These are phyloP conservation scores for Mycena crocata DNA, from an alignment of 768 basidiomycete species.

Conservation along the genomic window DNA sequence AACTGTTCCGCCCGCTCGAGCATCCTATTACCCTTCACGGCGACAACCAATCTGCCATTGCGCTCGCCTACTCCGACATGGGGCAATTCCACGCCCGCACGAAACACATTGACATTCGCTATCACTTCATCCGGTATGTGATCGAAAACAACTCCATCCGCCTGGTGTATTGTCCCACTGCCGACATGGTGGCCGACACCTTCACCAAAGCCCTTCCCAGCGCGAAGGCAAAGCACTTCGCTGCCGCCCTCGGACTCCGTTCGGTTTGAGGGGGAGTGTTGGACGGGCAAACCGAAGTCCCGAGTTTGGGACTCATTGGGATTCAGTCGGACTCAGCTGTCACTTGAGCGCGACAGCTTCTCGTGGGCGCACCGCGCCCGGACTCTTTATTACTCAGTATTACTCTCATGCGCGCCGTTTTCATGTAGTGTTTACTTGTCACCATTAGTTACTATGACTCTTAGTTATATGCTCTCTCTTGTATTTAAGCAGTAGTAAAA, in stretches of 20 bases:
- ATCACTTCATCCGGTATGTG: background rate
- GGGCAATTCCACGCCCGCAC: background rate
- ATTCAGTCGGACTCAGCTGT: no score
- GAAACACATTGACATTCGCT: conserved; percentile 4
- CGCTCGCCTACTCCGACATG: background rate
- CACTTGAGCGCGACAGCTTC: no score
- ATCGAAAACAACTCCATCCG: background rate
- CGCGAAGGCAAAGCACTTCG: background rate
- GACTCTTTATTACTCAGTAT: no score
- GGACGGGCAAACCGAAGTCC: background rate
- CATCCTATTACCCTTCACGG: background rate
- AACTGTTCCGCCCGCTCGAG: background rate
- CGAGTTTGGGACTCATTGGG: no score
- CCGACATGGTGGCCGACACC: background rate
- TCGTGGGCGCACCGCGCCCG: no score
- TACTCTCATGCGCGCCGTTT: no score
- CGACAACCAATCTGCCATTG: background rate
- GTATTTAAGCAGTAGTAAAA: no score
- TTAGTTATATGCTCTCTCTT: no score
- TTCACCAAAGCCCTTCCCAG: background rate
- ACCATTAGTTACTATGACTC: no score
- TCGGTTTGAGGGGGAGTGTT: conserved; percentile 2
- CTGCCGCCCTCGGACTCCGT: background rate
- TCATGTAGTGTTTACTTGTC: no score
- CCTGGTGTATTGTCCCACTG: background rate